Base-by-base conservation (phyloP, 805 yeast genomes). In the Saturnispora sekii region DNA sequence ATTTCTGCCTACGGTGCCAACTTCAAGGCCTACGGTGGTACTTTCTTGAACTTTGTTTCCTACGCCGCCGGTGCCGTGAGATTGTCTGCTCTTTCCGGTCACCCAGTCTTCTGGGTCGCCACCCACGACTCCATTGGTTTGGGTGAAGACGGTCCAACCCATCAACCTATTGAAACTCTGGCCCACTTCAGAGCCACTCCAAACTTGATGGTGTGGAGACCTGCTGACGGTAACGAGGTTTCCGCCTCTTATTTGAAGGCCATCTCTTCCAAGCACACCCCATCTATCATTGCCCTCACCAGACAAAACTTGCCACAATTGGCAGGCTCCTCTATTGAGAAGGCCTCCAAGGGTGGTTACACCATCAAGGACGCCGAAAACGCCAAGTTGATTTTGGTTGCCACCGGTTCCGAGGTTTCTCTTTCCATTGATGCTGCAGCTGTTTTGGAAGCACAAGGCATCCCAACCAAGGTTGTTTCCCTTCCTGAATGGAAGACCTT, bases 321-420 rank as follows among this genome's bases (percentile, higher is more conserved):
- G 62, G 90, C 79, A 66, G 95, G 95, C 61, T 87, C 97, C 43
- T 69, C 89, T 44, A 74, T 88, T 55, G 97, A 86, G 76, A 83
- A 82, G 70, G 97, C 97, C 47, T 51, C 79, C 48, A 86, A 84
- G 74, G 98, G 98, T 80, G 98, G 95, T 65, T 90, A 90, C 77
- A 77, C 84, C 53, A 64, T 74, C 48, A 74, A 73, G 49, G 79
- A 72, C 50, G 79, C 73, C 47, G 72, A 73, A 41, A 60, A 69
- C 48, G 77, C 88, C 36, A 84, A 84, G 58, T 63, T 93, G 49
- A 82, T 85, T 63, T 65, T 90, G 51, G 93, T 83, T 49, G 74
- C 96, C 38, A 84, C 97, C 42, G 98, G 98, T 69, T 90, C 97
- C 45, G 98, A 93, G 76, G 93, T 93, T 52, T 69, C 79, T 48